Base-by-base conservation (phyloP, 345 rosid species). In the Stellera chamaejasme region DNA sequence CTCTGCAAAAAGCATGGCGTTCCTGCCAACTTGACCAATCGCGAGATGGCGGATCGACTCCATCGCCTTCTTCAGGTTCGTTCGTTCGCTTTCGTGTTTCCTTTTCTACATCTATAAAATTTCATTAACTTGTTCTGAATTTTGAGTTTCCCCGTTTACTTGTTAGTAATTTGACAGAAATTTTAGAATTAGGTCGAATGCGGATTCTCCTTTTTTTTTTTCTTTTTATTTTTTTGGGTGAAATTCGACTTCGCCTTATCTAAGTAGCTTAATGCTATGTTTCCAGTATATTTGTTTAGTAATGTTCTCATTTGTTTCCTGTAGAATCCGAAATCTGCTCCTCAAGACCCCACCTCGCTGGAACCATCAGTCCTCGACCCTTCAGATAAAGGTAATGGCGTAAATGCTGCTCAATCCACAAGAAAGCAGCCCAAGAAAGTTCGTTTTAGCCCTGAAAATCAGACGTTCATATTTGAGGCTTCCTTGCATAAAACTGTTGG, bases 1-100 rank as follows among this genome's bases (percentile, higher is more conserved):
- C 73, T 85, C 27, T 79, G 88, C 72, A 88, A 81, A 50, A 78
- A 73, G 60, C 79, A 78, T 27, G 82, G 81, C 5, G 58, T 88
- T 42, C 86, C 83, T 10, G 88, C 81, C 0, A 88, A 88, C 55
- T 27, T 69, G 14, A 73, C 79, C 49, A 85, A 77, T 50, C 57
- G 11, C 8, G 83, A 78, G 58, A 79, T 88, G 91, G 88, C 81
- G 9, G 53, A 36, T 54, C 69, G 68, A 3, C 68, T 84, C 45
- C 53, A 74, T 51, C 47, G 58, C 23, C 3, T 68, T 48, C 55
- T 72, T 48, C 14, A 81, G 89, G 92, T 87, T 26, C 13, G 13
- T 36, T 23, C 13, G 12, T 5, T 36, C 36, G 6, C 1, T 3
- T 16, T 23, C 1, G 4, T 16, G 12, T 47, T 28, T 10, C 41